Evolutionary conservation across 106 monocot species (phyloP), one percentile per base, ranked within the genome.

Genomic region (Acanthochlamys bracteata): DNA sequence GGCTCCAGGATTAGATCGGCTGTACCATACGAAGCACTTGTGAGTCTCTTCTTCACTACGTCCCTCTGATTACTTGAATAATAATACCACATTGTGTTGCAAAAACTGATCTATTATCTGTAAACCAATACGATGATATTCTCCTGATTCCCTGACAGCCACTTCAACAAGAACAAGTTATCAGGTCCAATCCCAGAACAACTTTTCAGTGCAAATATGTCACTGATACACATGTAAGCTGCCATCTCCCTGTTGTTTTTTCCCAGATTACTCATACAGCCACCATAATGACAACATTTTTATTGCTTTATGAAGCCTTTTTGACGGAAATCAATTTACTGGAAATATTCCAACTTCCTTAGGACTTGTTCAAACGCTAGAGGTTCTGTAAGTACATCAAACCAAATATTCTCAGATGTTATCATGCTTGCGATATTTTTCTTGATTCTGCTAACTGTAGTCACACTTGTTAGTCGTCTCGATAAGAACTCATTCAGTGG

Each of bases 151-250:
- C 47, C 68, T 55, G 20, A 19, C 72, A 90, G 90, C 67, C 90
- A 90, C 65, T 85, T 90, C 72, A 90, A 83, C 78, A 90, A 90
- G 59, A 90, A 90, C 52, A 60, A 80, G 69, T 63, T 90, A 57
- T 80, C 85, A 20, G 90, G 90, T 55, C 22, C 39, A 17, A 86
- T 90, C n/a, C 85, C 90, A 21, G 77, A 69, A 39, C 47, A 61
- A 4, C 83, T 90, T 20, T 90, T 90, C 75, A 83, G 76, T 60
- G 56, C 90, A 0, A 47, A 77, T 25, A 90, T 90, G 89, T 66
- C 79, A 26, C 63, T 90, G 55, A 72, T 90, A 70, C 89, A 92
- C 71, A 13, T 92, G 86, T 92, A 81, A 81, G 91, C n/a, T 60
- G 47, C 69, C 66, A 16, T 25, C 20, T n/a, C n/a, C n/a, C n/a